Conservation (phyloP, 805 yeast species). For the Candida verbasci region DNA sequence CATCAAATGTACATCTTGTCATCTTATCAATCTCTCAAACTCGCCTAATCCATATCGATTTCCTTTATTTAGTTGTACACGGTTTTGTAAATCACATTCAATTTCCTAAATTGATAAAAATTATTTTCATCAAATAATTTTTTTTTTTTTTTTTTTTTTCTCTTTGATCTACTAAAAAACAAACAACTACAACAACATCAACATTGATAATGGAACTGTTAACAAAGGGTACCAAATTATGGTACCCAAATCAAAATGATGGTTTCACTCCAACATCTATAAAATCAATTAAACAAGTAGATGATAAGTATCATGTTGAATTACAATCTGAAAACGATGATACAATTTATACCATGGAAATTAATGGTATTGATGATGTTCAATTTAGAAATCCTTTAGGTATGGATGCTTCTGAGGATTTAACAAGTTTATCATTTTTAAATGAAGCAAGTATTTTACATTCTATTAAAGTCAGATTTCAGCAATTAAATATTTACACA, state of each 20-base stretch:
- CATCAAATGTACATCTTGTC: too few species aligned
- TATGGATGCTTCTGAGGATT: slow-evolving; percentile 89
- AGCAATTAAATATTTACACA: slow-evolving; percentile 88
- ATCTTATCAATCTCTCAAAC: too few species aligned
- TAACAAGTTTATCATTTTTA: slow-evolving; percentile 84
- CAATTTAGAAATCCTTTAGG: slow-evolving; percentile 86
- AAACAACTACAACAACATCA: not conserved
- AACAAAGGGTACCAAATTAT: slow-evolving; percentile 57
- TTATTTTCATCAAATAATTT: slow-evolving; percentile 1
- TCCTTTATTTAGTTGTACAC: too few species aligned
- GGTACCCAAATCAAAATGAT: slow-evolving; percentile 69
- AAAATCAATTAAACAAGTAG: slow-evolving; percentile 34
- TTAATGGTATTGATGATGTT: slow-evolving; percentile 46
- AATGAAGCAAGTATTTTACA: slow-evolving; percentile 96
- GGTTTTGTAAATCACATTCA: too few species aligned
- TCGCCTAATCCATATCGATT: too few species aligned
- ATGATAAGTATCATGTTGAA: slow-evolving; percentile 45
- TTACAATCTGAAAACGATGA: slow-evolving; percentile 50
- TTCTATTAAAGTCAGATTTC: slow-evolving; percentile 85
- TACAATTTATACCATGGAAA: slow-evolving; percentile 43
- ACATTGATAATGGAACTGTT: slow-evolving; percentile 2
- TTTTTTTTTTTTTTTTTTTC: slow-evolving; percentile 1
- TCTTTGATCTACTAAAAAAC: slow-evolving; percentile 4
- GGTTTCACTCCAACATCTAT: slow-evolving; percentile 79
- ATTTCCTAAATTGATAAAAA: too few species aligned